Evolutionary conservation across 2,329 filamentous ascomycete species (phyloP), one percentile per base, ranked within the genome.

Genomic region (Saccharata proteae): DNA sequence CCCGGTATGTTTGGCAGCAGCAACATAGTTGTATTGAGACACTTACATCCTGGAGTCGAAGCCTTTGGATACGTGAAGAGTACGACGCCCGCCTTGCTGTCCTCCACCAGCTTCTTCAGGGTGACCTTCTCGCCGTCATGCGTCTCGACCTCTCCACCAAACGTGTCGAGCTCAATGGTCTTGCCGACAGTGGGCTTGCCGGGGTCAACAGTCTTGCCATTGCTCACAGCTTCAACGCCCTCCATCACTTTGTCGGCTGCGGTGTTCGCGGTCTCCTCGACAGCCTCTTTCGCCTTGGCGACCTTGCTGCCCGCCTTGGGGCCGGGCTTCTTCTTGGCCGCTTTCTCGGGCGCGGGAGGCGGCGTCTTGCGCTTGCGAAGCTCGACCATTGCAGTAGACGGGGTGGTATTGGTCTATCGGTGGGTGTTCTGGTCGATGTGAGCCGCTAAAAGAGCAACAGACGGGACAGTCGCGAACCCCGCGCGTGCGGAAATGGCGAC

Each of bases 61-160:
- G 90, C 90, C 61, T 81, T 92, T 37, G 90, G 90, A 52, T 96
- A 96, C 18, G 86, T 94, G 57, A 98, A 94, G 17, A 96, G 63
- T 19, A 93, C 83, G 25, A 96, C 80, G 16, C 88, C 90, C 20
- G 71, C 67, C 60, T 82, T 77, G 69, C 85, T 93, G 50, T 80
- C 71, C 30, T 84, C 78, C 29, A 94, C 70, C 15, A 98, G 74
- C 45, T 75, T 66, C 61, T 83, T 79, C 37, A 98, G 64, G 2
- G 75, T 84, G 5, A 80, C 85, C 61, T 79, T 81, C 32, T 68
- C 63, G 46, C 85, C 85, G 41, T 93, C 83, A 43, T 96, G 76
- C 40, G 79, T 90, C 64, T 90, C 74, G 40, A 98, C 62, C 50
- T 90, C 77, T 34, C 69, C 71, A 35, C 71, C 71, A 43, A 77